phyloP scores from a whole-genome alignment of 2,329 filamentous ascomycete species.

The Dichotomopilus funicola region DNA sequence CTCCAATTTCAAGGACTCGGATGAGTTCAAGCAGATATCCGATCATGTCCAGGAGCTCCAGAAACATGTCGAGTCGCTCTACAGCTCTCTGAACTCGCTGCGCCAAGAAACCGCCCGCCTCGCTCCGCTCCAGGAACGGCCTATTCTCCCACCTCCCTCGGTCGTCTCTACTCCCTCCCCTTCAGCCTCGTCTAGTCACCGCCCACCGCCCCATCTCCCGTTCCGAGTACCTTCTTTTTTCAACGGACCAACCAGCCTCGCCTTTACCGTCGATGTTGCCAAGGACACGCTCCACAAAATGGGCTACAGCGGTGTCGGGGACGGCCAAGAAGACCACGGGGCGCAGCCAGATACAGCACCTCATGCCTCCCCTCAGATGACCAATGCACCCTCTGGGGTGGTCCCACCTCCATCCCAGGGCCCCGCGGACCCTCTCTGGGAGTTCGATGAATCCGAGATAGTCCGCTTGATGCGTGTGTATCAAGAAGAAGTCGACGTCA shows the following conservation, averaged over 20 bases:
- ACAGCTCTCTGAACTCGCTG: conserved; percentile 62
- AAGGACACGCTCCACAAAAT: conserved; percentile 83
- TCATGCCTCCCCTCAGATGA: conserved; percentile 29
- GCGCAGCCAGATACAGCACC: conserved; percentile 34
- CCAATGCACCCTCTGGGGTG: conserved; percentile 33
- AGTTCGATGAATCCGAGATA: conserved; percentile 71
- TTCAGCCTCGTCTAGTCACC: conserved; percentile 35
- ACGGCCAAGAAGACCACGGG: conserved; percentile 50
- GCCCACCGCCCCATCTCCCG: conserved; percentile 35
- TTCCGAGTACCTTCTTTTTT: conserved; percentile 57
- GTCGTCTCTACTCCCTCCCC: conserved; percentile 35
- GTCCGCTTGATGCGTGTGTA: conserved; percentile 71
- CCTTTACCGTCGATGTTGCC: conserved; percentile 80
- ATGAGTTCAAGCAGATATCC: conserved; percentile 80
- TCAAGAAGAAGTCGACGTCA: conserved; percentile 84
- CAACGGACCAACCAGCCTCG: conserved; percentile 76
- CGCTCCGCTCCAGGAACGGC: conserved; percentile 38
- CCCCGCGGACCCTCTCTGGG: conserved; percentile 68
- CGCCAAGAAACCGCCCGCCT: conserved; percentile 48
- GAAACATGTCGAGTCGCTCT: conserved; percentile 75
- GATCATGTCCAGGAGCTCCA: conserved; percentile 68
- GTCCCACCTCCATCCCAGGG: conserved; percentile 9
- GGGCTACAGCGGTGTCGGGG: conserved; percentile 66
- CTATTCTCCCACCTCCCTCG: conserved; percentile 31
- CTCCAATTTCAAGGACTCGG: conserved; percentile 80